Base-by-base conservation (phyloP, 768 basidiomycete species). In the Stropharia rugosoannulata region DNA sequence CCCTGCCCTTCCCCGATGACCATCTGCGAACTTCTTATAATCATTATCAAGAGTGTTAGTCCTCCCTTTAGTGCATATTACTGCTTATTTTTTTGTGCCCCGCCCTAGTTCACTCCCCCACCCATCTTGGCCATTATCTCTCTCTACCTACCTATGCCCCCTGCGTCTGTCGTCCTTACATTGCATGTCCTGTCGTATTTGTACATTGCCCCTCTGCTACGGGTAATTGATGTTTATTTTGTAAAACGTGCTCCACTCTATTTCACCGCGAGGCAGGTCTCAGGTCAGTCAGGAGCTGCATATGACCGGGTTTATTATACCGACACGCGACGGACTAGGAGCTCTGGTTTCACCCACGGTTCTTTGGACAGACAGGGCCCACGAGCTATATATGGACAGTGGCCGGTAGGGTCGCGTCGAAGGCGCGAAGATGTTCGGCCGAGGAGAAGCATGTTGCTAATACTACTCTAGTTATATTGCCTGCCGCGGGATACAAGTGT, bases 1-100 rank as follows among this genome's bases (percentile, higher is more conserved):
- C 87, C 37, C 80, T 88, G 54, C 87, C 89, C 44, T 89, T 87
- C 65, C 79, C 84, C 62, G 74, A 80, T 63, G 76, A 78, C 69
- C 75, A 77, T 63, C 68, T 72, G 68, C 75, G 71, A 61, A 73
- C 59, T 66, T 70, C 78, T 62, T 79, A 80, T 79, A 77, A 80
- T 79, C 67, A 70, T 69, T 83, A 82, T 71, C 78, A 81, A 74
- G 83, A 85, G 71, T 88, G 86, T 72, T 88, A 86, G 80, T 69
- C 65, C 50, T 54, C 70, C 67, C 62, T 61, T 56, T 64, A 64
- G 67, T 58, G 64, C 68, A 55, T 62, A 59, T 67, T 57, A 60
- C 38, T 64, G 60, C 54, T 60, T 63, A 56, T 64, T 54, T 27
- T n/a, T 46, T 29, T 22, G 18, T 62, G 55, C 53, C 51, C 58